Evolutionary conservation across 225 moss, liverwort and hornwort species (phyloP).

Genomic region (Climacium dendroides): DNA sequence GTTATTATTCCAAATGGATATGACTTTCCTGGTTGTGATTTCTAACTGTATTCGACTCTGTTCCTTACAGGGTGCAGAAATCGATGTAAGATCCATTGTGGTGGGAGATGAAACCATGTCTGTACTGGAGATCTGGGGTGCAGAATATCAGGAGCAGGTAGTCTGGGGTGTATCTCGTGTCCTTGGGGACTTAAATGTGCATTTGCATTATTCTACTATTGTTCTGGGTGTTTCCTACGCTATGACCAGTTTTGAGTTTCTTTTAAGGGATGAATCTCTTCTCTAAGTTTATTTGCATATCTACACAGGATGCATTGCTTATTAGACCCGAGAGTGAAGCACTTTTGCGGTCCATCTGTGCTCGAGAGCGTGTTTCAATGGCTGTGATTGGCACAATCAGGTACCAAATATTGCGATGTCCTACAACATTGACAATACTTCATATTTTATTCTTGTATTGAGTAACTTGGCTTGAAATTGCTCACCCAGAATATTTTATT

Average conservation of each 20-base stretch:
- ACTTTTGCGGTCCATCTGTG: conserved; percentile 75
- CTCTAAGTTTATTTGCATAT: background rate
- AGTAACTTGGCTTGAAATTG: background rate
- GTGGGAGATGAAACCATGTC: conserved; percentile 99
- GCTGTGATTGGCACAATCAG: conserved; percentile 94
- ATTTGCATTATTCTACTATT: background rate
- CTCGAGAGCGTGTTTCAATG: conserved; percentile 92
- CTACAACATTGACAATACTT: background rate
- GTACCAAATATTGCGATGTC: conserved; percentile 11
- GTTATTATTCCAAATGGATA: background rate
- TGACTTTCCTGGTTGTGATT: background rate
- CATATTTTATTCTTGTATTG: background rate
- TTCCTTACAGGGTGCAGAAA: conserved; percentile 76
- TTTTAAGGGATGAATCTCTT: background rate
- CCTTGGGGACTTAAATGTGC: background rate
- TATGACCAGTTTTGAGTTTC: background rate
- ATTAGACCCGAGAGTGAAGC: conserved; percentile 83
- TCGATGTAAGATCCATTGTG: conserved; percentile 86
- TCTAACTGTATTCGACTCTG: background rate
- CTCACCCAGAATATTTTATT: background rate
- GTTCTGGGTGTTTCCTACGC: background rate
- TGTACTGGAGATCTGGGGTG: conserved; percentile 98
- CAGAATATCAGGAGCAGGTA: conserved; percentile 99
- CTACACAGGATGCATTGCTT: conserved; percentile 75
- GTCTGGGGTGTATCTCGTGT: background rate